Percentiles rank a stretch among this genome's conserved stretches.
Evolutionary conservation across 768 basidiomycete genomes (phyloP).

Genomic region (Trametes sanguinea): DNA sequence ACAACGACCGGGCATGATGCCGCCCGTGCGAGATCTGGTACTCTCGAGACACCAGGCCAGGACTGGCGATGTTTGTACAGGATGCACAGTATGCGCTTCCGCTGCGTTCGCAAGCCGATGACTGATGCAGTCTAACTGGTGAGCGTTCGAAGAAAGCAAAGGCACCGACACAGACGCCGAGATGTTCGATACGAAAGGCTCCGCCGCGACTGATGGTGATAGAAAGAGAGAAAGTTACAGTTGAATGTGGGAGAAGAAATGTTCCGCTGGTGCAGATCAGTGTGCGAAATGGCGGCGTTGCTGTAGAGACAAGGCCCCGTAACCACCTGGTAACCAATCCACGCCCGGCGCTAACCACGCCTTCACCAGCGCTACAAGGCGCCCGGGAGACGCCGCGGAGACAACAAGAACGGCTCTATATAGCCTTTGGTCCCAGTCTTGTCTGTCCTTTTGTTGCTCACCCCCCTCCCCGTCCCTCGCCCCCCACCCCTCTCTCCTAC

Average conservation of each 20-base stretch:
- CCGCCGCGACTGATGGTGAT: not conserved
- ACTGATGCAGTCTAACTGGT: too few species aligned
- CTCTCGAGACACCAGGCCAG: too few species aligned
- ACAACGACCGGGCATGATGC: too few species aligned
- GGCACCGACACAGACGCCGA: too few species aligned
- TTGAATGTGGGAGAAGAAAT: not conserved
- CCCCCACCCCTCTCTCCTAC: conserved; percentile 8
- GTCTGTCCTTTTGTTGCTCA: conserved; percentile 15
- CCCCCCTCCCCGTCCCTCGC: conserved; percentile 6
- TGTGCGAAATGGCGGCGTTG: conserved; percentile 17
- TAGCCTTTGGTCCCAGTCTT: conserved; percentile 11
- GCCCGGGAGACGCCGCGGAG: conserved; percentile 11
- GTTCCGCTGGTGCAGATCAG: conserved; percentile 22
- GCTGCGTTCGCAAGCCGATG: too few species aligned
- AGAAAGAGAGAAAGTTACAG: not conserved
- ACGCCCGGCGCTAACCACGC: not conserved
- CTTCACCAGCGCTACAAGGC: not conserved
- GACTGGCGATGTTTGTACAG: too few species aligned
- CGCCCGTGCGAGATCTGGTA: too few species aligned
- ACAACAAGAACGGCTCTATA: conserved; percentile 23
- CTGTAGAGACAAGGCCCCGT: conserved; percentile 11
- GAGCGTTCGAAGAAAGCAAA: too few species aligned
- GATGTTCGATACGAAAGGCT: not conserved
- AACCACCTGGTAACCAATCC: not conserved
- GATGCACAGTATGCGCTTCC: too few species aligned